Evolutionary conservation across 306 rosid species (phyloP).

Genomic region (Cucurbita ficifolia): DNA sequence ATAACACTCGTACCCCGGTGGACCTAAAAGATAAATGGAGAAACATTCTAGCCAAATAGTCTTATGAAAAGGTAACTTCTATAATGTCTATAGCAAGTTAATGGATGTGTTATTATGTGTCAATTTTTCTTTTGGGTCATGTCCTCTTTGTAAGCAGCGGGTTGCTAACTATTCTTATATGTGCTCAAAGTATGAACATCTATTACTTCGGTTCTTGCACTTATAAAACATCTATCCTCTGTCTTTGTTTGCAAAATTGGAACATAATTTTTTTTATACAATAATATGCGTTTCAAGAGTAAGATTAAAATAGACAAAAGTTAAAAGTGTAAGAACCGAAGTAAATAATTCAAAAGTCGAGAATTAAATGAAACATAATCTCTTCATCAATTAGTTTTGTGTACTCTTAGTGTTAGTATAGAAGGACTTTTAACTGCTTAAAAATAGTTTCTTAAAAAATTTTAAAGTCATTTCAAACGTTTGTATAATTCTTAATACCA

Average conservation of each 20-base stretch:
- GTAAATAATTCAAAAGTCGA: neutral
- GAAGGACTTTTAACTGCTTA: neutral
- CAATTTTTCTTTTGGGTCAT: neutral
- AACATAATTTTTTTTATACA: no score
- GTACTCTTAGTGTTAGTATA: no score
- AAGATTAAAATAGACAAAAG: neutral
- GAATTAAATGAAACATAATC: no score
- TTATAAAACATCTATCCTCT: neutral
- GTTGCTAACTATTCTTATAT: neutral
- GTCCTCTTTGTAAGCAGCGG: neutral
- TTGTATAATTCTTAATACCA: neutral
- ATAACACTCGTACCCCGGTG: slow-evolving; percentile 21
- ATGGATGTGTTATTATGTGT: neutral
- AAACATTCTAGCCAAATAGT: neutral
- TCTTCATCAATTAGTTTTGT: no score
- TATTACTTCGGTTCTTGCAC: neutral
- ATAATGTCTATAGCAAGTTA: neutral
- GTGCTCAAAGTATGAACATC: neutral
- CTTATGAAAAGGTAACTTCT: neutral
- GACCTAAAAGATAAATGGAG: slow-evolving; percentile 83
- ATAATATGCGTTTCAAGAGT: neutral
- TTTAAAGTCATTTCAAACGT: neutral
- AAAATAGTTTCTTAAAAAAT: no score
- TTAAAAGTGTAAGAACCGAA: neutral
- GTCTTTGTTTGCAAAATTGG: neutral